Percentiles rank a stretch among this genome's conserved stretches.
Evolutionary conservation across 108 stramenopile species (phyloP).

Genomic region (Cyclotella baltica): DNA sequence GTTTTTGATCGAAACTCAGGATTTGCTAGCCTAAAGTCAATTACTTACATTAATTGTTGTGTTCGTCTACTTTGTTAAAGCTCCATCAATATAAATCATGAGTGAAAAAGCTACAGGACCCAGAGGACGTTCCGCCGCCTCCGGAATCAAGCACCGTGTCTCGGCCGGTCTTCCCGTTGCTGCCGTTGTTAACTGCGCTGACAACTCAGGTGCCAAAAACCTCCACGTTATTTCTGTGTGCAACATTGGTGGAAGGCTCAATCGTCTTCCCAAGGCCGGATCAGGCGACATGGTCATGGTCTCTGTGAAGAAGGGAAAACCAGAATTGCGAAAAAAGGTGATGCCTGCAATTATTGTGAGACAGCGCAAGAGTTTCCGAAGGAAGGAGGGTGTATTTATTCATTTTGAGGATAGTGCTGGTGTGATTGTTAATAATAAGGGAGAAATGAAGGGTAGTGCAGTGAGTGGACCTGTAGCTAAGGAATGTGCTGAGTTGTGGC

Average conservation of each 20-base stretch:
- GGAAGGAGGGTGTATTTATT: conserved; percentile 99
- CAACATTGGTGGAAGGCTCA: conserved; percentile 98
- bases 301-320: conserved; percentile 99
- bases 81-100: conserved; percentile 18
- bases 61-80: background rate
- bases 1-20: too few relatives aligned
- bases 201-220: conserved; percentile 99
- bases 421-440: conserved; percentile 99
- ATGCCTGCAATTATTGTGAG: conserved; percentile 98
- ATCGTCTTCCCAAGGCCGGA: conserved; percentile 96
- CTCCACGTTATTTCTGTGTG: conserved; percentile 98
- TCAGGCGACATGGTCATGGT: conserved; percentile 99
- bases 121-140: conserved; percentile 88
- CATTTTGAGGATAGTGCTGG: conserved; percentile 99
- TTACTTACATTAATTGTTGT: background rate
- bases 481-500: conserved; percentile 99
- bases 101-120: conserved; percentile 53
- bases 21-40: too few relatives aligned
- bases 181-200: conserved; percentile 99
- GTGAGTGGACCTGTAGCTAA: conserved; percentile 99
- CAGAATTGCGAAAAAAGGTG: conserved; percentile 99
- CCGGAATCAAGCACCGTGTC: conserved; percentile 99
- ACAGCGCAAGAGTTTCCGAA: conserved; percentile 99
- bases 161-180: conserved; percentile 98
- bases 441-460: conserved; percentile 99